Percentiles rank a stretch among this genome's conserved stretches.
Conservation (phyloP, 2,329 filamentous ascomycete genomes). For the Fusarium redolens region DNA sequence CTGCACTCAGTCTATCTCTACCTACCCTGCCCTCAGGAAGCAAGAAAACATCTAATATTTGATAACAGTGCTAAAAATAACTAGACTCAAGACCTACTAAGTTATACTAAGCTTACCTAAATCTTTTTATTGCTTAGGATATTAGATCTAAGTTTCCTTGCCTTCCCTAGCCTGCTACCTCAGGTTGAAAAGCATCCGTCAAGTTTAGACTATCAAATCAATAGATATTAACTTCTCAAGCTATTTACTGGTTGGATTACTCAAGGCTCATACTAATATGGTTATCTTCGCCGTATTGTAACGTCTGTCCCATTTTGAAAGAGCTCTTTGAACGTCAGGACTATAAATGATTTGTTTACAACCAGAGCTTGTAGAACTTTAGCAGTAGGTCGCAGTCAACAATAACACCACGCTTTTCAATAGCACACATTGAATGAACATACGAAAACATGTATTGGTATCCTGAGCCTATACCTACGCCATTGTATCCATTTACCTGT, state of each 20-base stretch:
- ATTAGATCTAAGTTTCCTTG: no score
- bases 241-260: background rate
- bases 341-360: background rate
- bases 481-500: slow-evolving; percentile 45
- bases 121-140: no score
- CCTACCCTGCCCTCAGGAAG: background rate
- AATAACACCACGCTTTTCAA: background rate
- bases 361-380: no score
- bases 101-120: no score
- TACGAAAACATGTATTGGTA: slow-evolving; percentile 38
- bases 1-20: background rate
- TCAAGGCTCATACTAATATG: no score
- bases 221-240: background rate
- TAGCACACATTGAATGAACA: slow-evolving; percentile 1
- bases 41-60: no score
- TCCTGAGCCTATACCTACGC: slow-evolving; percentile 25
- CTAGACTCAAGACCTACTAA: no score
- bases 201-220: background rate
- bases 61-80: no score
- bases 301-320: background rate
- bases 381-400: no score
- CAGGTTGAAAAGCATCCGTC: background rate
- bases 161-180: background rate
- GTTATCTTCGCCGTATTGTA: background rate
- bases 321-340: background rate